These are phyloP conservation scores for Elsinoe ampelina DNA, from an alignment of 2,329 filamentous ascomycete genomes.

Conservation along the genomic window DNA sequence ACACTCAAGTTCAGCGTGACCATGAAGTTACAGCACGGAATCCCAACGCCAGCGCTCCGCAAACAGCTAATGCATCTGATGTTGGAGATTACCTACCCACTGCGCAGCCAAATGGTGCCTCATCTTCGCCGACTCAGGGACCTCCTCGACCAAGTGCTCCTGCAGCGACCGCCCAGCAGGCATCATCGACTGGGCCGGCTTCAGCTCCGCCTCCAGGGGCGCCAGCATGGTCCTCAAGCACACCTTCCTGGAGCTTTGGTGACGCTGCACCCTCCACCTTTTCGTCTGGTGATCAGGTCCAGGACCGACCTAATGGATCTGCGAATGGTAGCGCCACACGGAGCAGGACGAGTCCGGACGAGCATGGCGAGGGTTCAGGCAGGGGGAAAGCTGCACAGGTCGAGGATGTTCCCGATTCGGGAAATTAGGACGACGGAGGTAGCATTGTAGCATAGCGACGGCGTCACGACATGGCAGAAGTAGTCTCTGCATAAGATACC, in stretches of 20 bases:
- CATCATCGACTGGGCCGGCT: not conserved
- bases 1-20: too few species aligned
- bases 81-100: too few species aligned
- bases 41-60: too few species aligned
- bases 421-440: conserved; percentile 14
- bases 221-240: conserved; percentile 9
- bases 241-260: conserved; percentile 18
- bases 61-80: too few species aligned
- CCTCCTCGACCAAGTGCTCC: too few species aligned
- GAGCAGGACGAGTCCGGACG: not conserved
- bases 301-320: not conserved
- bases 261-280: not conserved
- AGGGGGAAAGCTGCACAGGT: conserved; percentile 32
- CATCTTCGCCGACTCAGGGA: too few species aligned
- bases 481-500: not conserved
- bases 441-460: conserved; percentile 8
- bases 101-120: too few species aligned
- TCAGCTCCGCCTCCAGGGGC: not conserved
- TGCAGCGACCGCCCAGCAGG: not conserved
- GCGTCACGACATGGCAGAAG: not conserved
- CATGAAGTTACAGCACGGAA: too few species aligned
- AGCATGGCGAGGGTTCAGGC: conserved; percentile 24
- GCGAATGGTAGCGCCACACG: conserved; percentile 1
- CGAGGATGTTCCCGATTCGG: conserved; percentile 29
- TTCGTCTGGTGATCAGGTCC: not conserved